Base-by-base conservation (phyloP, 768 basidiomycete species). In the Mycena sanguinolenta region DNA sequence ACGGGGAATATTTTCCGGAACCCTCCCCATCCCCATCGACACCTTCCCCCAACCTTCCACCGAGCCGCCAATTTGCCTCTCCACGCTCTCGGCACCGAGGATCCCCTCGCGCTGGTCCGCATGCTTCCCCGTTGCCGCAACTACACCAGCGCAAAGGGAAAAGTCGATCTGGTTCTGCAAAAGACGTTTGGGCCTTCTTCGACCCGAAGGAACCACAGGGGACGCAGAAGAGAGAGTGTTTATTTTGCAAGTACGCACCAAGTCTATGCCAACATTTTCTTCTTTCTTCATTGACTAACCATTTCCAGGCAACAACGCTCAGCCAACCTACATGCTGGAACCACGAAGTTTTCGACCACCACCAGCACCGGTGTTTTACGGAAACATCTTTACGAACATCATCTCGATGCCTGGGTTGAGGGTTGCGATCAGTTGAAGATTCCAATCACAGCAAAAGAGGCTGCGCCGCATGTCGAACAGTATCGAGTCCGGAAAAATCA, bases 381-480 rank as follows among this genome's bases (percentile, higher is more conserved):
- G 25, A 62, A 61, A 12, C 73, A 76, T 44, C 67, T 76, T n/a
- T 63, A 34, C 28, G 28, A 69, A 38, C 28, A 64, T 7, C 78
- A 79, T 55, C n/a, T 73, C 4, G 75, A 70, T 0, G 55, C 36
- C 13, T 79, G 77, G 77, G 63, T 78, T 23, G 54, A 50, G 4
- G 62, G 60, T 21, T 78, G 76, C 60, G 72, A 78, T 49, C 49
- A 71, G 44, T 58, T 76, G 36, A 60, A 65, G 27, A 73, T 75
- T 32, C 30, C 46, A 13, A 76, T 75, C 28, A 69, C 38, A 27
- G 76, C 69, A 10, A 62, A 71, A 58, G 62, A 49, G 28, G 72
- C 70, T 7, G 6, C 9, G 25, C 27, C 1, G 3, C 42, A 27
- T 65, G 61, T 71, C n/a, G 23, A 63, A 17, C 44, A 42, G 8